A percentile compares a stretch with the other conserved stretches of the same genome.
These are phyloP conservation scores for Calocera cornea DNA, from an alignment of 768 basidiomycete genomes.

Conservation along the genomic window DNA sequence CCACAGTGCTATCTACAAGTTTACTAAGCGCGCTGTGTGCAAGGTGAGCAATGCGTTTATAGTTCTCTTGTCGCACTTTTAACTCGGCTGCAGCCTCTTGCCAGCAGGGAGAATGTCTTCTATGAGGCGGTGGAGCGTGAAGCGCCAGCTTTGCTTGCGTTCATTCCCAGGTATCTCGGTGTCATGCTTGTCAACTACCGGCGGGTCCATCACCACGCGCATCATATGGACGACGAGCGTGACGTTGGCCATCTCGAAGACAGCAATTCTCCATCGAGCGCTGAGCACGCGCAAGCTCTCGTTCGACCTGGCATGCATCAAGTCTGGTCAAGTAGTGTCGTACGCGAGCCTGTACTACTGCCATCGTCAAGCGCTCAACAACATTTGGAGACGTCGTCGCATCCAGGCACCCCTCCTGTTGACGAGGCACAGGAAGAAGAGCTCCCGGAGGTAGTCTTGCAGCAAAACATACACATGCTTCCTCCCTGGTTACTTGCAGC, in stretches of 20 bases:
- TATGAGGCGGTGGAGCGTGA: slow-evolving; percentile 94
- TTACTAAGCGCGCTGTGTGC: slow-evolving; percentile 93
- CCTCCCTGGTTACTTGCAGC: slow-evolving; percentile 71
- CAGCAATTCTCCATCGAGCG: not conserved
- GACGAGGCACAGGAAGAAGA: slow-evolving; percentile 41
- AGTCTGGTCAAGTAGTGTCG: not conserved
- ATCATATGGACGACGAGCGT: slow-evolving; percentile 25
- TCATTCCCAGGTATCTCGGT: slow-evolving; percentile 95
- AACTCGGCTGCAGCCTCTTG: slow-evolving; percentile 70
- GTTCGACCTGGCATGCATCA: not conserved
- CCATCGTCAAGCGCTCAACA: not conserved
- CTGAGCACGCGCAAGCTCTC: not conserved
- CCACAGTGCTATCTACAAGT: slow-evolving; percentile 93
- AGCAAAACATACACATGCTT: slow-evolving; percentile 89
- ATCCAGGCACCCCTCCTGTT: not conserved
- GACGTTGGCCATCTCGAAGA: not conserved
- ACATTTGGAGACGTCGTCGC: not conserved
- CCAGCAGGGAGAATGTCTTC: slow-evolving; percentile 92
- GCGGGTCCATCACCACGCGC: slow-evolving; percentile 35
- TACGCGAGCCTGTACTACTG: not conserved
- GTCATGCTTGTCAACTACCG: slow-evolving; percentile 98
- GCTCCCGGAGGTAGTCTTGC: slow-evolving; percentile 86
- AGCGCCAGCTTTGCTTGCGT: slow-evolving; percentile 80
- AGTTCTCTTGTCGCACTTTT: slow-evolving; percentile 13
- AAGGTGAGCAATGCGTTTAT: slow-evolving; percentile 53